A percentile compares a stretch with the other conserved stretches of the same genome.
Evolutionary conservation across 2,329 filamentous ascomycete species (phyloP).

Genomic region (Fonsecaea pugnacius): DNA sequence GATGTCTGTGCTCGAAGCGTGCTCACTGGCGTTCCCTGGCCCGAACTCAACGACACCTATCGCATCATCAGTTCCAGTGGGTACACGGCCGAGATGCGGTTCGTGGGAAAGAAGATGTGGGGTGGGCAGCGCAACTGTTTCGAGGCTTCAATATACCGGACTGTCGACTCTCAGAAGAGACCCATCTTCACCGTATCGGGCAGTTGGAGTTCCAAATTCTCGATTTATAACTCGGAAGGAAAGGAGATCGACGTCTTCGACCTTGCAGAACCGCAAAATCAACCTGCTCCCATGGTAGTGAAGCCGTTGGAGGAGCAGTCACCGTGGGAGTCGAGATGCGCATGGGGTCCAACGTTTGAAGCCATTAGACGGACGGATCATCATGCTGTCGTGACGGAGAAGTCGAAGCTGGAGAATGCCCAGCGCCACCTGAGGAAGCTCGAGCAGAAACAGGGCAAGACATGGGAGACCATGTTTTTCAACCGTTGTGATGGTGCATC

Average conservation of each 20-base stretch:
- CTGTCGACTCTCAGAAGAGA: slow-evolving; percentile 19
- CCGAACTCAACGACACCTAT: slow-evolving; percentile 36
- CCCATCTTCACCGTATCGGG: slow-evolving; percentile 29
- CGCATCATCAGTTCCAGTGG: slow-evolving; percentile 33
- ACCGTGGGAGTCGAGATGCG: slow-evolving; percentile 81
- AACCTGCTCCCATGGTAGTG: slow-evolving; percentile 62
- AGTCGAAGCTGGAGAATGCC: slow-evolving; percentile 85
- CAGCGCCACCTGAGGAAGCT: slow-evolving; percentile 77
- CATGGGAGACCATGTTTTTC: slow-evolving; percentile 89
- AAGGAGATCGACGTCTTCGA: slow-evolving; percentile 63
- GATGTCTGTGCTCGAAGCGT: slow-evolving; percentile 34
- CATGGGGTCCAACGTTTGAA: slow-evolving; percentile 82
- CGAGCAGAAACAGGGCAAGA: slow-evolving; percentile 73
- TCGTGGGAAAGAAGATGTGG: slow-evolving; percentile 33
- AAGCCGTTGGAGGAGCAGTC: slow-evolving; percentile 78
- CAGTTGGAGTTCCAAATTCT: slow-evolving; percentile 64
- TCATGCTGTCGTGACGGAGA: slow-evolving; percentile 75
- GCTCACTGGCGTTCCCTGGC: slow-evolving; percentile 55
- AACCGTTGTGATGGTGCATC: slow-evolving; percentile 3
- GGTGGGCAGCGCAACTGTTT: slow-evolving; percentile 33
- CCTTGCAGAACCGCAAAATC: slow-evolving; percentile 28
- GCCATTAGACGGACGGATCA: slow-evolving; percentile 83
- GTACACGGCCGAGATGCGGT: slow-evolving; percentile 34
- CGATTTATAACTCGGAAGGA: slow-evolving; percentile 64
- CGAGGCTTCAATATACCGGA: slow-evolving; percentile 31